Evolutionary conservation across 2,329 filamentous ascomycete genomes (phyloP).

Genomic region (Trichoderma simmonsii): DNA sequence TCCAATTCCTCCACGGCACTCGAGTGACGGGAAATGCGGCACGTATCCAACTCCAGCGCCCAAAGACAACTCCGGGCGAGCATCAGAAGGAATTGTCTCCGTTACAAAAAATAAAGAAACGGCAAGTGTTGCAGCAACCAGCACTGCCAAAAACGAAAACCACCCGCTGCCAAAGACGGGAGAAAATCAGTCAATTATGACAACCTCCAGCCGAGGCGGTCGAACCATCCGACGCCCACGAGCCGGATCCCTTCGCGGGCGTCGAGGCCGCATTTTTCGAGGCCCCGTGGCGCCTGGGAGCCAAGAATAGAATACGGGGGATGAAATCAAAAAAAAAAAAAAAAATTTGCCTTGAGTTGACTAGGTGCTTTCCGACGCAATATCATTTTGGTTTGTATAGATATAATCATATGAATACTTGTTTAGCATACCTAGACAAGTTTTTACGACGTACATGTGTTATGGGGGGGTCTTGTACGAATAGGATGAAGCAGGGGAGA

Average conservation of each 20-base stretch:
- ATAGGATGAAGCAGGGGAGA: not conserved
- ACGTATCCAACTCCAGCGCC: not conserved
- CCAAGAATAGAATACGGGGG: not conserved
- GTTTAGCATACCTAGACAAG: not conserved
- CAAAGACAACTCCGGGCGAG: not conserved
- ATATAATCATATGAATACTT: slow-evolving; percentile 7
- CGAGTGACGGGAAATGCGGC: slow-evolving; percentile 2
- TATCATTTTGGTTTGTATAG: slow-evolving; percentile 4
- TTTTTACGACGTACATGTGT: not conserved
- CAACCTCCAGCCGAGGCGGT: slow-evolving; percentile 15
- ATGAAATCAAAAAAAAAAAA: not conserved
- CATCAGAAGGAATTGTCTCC: not conserved
- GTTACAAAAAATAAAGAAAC: not conserved
- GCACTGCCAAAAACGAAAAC: slow-evolving; percentile 14
- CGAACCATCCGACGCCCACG: slow-evolving; percentile 29
- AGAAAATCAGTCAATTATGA: not conserved
- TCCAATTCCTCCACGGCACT: not conserved
- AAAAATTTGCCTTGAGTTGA: not conserved
- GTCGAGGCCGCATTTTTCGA: slow-evolving; percentile 26
- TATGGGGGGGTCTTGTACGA: not conserved
- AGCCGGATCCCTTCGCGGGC: slow-evolving; percentile 27
- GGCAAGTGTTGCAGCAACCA: not conserved
- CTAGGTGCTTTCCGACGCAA: not conserved
- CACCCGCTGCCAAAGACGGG: slow-evolving; percentile 15
- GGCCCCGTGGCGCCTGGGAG: not conserved